Base-by-base conservation (phyloP, 345 rosid species). In the Atalantia buxifolia region DNA sequence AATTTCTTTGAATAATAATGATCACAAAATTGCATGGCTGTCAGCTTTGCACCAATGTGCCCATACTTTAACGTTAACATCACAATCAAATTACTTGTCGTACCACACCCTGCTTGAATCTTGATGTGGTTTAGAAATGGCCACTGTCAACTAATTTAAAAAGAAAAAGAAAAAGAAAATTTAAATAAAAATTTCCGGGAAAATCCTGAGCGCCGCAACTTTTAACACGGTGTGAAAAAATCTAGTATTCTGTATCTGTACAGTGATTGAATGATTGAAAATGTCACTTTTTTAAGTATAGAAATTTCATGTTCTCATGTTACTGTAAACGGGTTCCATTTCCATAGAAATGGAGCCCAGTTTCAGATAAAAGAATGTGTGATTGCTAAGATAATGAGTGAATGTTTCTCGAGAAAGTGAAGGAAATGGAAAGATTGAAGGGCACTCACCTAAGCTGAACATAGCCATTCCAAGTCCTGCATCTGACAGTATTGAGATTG, bases 401-500 rank as follows among this genome's bases (percentile, higher is more conserved):
- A 28, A 38, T 69, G 16, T 53, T 59, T 69, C 55, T 69, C 24
- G n/a, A 66, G 53, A 57, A 35, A 56, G 56, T 72, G 33, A 24
- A 66, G 66, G 74, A 56, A 45, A n/a, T 14, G 8, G 18, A 6
- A 75, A 50, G 5, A 50, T 25, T 53, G 25, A 60, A 57, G 36
- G 28, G 13, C 56, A 83, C 92, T 86, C 81, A 93, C 99, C 99
- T 68, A 95, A 91, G 83, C 99, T 95, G 88, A 95, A 95, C 99
- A 95, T 95, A 72, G 99, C 99, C 99, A 95, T 95, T 84, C 99
- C 99, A 53, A 95, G 94, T 71, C 99, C 99, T 72, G 99, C 99
- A 87, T 95, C 98, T 40, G 99, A 95, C 83, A 95, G 92, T 74
- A 95, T 95, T 78, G 94, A 85, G 83, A 95, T 95, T 50, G 99